A percentile compares a stretch with the other conserved stretches of the same genome.
Evolutionary conservation across 176 grass and related monocot species (phyloP).

Genomic region (Musa acuminata): DNA sequence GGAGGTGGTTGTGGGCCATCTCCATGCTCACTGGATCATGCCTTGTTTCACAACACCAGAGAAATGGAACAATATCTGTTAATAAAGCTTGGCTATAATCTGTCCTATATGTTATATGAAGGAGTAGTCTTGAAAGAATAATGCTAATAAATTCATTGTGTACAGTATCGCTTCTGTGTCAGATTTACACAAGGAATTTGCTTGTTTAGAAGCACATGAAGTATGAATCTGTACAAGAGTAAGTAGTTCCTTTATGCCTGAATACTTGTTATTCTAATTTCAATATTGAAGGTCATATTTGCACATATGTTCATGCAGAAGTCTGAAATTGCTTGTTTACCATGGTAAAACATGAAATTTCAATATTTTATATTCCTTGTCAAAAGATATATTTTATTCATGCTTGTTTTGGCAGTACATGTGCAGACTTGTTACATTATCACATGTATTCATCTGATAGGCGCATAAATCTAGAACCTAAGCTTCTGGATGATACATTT

Average conservation of each 20-base stretch:
- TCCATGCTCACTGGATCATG: neutral
- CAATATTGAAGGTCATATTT: neutral
- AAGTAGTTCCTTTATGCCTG: neutral
- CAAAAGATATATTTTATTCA: neutral
- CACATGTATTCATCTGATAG: neutral
- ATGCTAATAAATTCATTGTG: neutral
- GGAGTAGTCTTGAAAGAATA: neutral
- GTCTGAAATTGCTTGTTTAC: neutral
- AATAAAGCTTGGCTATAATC: neutral
- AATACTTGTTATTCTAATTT: neutral
- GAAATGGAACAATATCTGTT: neutral
- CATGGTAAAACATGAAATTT: neutral
- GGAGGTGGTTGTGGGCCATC: too few species aligned
- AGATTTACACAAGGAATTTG: neutral
- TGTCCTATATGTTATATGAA: neutral
- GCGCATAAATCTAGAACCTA: neutral
- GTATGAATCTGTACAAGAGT: neutral
- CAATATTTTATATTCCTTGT: neutral
- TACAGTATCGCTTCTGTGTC: neutral
- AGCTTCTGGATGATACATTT: neutral
- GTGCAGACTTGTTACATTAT: neutral
- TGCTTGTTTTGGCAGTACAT: too few species aligned
- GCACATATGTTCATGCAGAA: neutral
- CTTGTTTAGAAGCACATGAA: too few species aligned
- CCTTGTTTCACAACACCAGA: neutral